Base-by-base conservation (phyloP, 2,329 filamentous ascomycete genomes). In the Fusarium sp. region DNA sequence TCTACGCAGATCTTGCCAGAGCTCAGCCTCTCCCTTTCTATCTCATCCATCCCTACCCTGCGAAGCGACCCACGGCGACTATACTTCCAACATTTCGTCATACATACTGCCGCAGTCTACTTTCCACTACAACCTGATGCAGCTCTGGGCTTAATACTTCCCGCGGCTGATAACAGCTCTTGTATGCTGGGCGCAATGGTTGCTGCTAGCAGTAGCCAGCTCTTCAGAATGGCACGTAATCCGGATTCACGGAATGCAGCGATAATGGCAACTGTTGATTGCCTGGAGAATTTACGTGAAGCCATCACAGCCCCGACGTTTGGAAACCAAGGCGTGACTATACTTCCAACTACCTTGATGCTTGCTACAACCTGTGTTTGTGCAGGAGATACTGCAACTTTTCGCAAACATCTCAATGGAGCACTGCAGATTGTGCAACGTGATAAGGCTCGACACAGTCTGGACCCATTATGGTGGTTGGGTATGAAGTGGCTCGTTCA, bases 331-430 rank as follows among this genome's bases (percentile, higher is more conserved):
- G 54, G 26, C 1, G 46, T 50, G 8, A 21, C 55, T 5, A 41
- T 65, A 41, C 35, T 63, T 37, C 38, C 49, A 3, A 52, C 57
- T 3, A 47, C 57, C 2, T 37, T 64, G 5, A 64, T 64, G 49
- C 31, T 64, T 15, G 57, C 61, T 10, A 64, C 57, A 8, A 64
- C 57, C 1, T 64, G 57, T 6, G 48, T 64, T 8, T 64, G 61
- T 20, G 61, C 48, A 0, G 49, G 49, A 5, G 61, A 64, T 15
- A 64, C 57, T 1, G 23, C 20, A 2, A 56, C 57, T 0, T 64
- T 56, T 28, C 43, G 61, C 12, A 55, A 57, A 11, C 57, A 64
- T 8, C 48, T 64, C 0, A 47, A 61, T 3, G 61, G 61, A 2
- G 61, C 61, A 28, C 49, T 64, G 2, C 49, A 56, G 1, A 35